Conservation (phyloP, 768 basidiomycete species). For the Infundibulicybe gibba region DNA sequence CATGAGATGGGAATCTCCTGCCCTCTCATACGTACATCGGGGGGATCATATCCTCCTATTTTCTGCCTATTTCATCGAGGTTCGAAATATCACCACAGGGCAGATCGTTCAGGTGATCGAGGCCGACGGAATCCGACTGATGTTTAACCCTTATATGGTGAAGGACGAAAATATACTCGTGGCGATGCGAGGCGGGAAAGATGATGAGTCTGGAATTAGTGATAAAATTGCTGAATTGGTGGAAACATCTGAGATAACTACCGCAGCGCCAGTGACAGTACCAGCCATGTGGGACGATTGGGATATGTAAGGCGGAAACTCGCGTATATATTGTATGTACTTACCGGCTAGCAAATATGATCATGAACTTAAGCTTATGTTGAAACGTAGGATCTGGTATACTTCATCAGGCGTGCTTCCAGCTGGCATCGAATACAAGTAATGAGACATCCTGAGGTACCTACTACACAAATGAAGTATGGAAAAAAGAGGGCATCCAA, state of each 20-base stretch:
- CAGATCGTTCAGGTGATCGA: constrained; percentile 83
- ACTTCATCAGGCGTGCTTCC: no score
- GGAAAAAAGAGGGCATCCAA: no score
- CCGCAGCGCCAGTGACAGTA: constrained; percentile 13
- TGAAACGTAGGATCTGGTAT: no score
- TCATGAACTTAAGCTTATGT: no score
- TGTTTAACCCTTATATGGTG: constrained; percentile 40
- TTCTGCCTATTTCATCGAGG: constrained; percentile 72
- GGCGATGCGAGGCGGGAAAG: constrained; percentile 58
- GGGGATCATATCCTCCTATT: constrained; percentile 67
- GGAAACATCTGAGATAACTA: constrained; percentile 59
- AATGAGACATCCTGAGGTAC: no score
- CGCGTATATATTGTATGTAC: no score
- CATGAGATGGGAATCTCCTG: constrained; percentile 78
- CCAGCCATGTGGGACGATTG: constrained; percentile 68
- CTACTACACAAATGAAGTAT: no score
- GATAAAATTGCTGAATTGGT: constrained; percentile 67
- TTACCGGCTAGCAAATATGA: no score
- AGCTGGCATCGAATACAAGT: no score
- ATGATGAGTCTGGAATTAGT: constrained; percentile 52
- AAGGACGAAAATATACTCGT: constrained; percentile 52
- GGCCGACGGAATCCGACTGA: constrained; percentile 62
- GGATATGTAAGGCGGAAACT: constrained; percentile 62
- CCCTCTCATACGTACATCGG: constrained; percentile 56
- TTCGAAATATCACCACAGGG: constrained; percentile 61